Evolutionary conservation across 2,329 filamentous ascomycete species (phyloP).

Genomic region (Venturia asperata): DNA sequence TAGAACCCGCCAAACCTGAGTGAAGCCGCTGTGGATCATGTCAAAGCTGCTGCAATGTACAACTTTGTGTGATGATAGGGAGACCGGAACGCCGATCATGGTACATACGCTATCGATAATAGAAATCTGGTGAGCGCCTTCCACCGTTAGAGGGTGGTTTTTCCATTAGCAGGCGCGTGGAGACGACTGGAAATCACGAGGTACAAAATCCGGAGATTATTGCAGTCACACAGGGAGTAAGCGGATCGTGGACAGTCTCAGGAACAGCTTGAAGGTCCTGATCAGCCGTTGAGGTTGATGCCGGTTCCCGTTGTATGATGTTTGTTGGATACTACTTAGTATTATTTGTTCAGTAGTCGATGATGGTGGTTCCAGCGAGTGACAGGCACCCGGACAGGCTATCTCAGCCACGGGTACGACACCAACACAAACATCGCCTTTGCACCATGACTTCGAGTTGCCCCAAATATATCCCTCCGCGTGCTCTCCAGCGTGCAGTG

Average conservation of each 20-base stretch:
- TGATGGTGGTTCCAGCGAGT: no score
- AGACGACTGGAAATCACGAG: neutral
- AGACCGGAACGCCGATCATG: no score
- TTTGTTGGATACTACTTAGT: no score
- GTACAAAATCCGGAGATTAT: conserved; percentile 8
- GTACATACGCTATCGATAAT: neutral
- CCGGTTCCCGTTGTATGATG: no score
- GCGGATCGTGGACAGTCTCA: neutral
- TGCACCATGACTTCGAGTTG: neutral
- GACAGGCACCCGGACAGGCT: no score
- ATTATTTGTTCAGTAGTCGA: no score
- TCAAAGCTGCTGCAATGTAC: no score
- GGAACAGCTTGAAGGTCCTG: neutral
- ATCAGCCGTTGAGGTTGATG: neutral
- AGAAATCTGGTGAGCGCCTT: neutral
- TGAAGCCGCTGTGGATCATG: no score
- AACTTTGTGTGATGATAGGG: no score
- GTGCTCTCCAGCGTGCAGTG: neutral
- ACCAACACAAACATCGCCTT: neutral
- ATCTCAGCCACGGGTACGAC: neutral
- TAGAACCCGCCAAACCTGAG: no score
- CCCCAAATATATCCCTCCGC: neutral
- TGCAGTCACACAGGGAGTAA: neutral
- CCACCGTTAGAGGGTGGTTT: no score
- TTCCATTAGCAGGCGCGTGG: neutral